phyloP scores from a whole-genome alignment of 2,329 filamentous ascomycete genomes.

The Talaromyces sp. region DNA sequence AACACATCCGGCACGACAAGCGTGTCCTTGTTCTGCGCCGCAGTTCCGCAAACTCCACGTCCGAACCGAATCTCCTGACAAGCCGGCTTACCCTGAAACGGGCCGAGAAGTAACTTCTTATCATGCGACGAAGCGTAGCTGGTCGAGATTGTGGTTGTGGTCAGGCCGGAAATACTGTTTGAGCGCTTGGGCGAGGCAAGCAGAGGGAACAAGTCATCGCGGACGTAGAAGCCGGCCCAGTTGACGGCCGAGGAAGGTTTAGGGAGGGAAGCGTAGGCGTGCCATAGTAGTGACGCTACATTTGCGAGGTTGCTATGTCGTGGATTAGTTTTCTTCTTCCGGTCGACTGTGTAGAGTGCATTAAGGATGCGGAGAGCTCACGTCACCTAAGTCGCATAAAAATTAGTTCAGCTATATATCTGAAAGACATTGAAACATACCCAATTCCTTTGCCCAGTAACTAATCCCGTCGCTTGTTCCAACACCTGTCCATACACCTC shows the following conservation, averaged over 20 bases:
- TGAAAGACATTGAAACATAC: slow-evolving; percentile 25
- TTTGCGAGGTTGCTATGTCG: slow-evolving; percentile 44
- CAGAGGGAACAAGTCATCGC: slow-evolving; percentile 41
- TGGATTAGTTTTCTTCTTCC: neutral
- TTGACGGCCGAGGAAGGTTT: slow-evolving; percentile 44
- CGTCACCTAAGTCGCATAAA: slow-evolving; percentile 27
- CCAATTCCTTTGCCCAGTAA: slow-evolving; percentile 47
- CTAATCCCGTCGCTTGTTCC: slow-evolving; percentile 36
- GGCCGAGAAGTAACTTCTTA: slow-evolving; percentile 41
- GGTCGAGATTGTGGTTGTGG: slow-evolving; percentile 22
- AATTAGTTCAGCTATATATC: neutral
- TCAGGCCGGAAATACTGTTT: slow-evolving; percentile 21
- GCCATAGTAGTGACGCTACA: slow-evolving; percentile 48
- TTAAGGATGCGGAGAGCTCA: slow-evolving; percentile 19
- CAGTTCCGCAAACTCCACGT: slow-evolving; percentile 46
- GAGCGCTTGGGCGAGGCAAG: slow-evolving; percentile 23
- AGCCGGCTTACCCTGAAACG: slow-evolving; percentile 49
- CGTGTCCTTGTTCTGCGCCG: slow-evolving; percentile 38
- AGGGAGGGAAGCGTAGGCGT: slow-evolving; percentile 45
- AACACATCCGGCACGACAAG: slow-evolving; percentile 44
- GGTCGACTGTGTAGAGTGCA: neutral
- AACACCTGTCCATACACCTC: slow-evolving; percentile 44
- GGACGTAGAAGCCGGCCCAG: slow-evolving; percentile 49
- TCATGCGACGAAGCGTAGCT: slow-evolving; percentile 24
- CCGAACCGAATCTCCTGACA: slow-evolving; percentile 48